These are phyloP conservation scores for Zoysia matrella DNA, from an alignment of 202 grass and related monocot genomes.

Conservation along the genomic window DNA sequence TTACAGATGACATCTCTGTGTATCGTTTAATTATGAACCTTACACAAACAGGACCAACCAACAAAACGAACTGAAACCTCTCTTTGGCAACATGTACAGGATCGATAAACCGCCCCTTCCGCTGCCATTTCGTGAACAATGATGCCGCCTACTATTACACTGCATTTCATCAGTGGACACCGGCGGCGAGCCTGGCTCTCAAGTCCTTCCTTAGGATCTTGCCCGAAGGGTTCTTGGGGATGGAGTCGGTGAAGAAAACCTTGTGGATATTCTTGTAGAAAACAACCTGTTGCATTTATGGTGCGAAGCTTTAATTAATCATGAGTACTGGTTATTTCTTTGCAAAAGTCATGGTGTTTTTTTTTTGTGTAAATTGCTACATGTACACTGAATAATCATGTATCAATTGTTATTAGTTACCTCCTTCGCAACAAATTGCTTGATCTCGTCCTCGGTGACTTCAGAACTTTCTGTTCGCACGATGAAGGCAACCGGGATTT, in stretches of 20 bases:
- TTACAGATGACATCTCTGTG: slow-evolving; percentile 38
- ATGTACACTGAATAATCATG: no score
- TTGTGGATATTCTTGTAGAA: slow-evolving; percentile 89
- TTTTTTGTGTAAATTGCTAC: no score
- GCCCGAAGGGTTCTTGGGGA: slow-evolving; percentile 85
- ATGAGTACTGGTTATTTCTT: neutral
- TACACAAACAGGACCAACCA: slow-evolving; percentile 31
- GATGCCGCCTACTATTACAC: slow-evolving; percentile 29
- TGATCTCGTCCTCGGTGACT: slow-evolving; percentile 64
- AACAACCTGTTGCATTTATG: slow-evolving; percentile 58
- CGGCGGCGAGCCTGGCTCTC: slow-evolving; percentile 76
- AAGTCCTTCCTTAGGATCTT: slow-evolving; percentile 94
- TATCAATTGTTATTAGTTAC: slow-evolving; percentile 35
- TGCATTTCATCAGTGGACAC: slow-evolving; percentile 38
- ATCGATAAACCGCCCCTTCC: neutral
- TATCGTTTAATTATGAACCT: slow-evolving; percentile 50
- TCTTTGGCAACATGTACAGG: slow-evolving; percentile 33
- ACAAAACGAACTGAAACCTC: slow-evolving; percentile 42
- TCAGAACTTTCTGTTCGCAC: slow-evolving; percentile 66
- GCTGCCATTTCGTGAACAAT: slow-evolving; percentile 45
- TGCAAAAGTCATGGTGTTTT: neutral
- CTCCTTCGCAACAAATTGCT: slow-evolving; percentile 53
- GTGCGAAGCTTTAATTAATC: neutral
- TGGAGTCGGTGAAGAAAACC: slow-evolving; percentile 81
- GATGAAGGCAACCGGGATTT: slow-evolving; percentile 90